A percentile compares a stretch with the other conserved stretches of the same genome.
Conservation (phyloP, 352 stramenopile species). For the Peronospora tabacina region DNA sequence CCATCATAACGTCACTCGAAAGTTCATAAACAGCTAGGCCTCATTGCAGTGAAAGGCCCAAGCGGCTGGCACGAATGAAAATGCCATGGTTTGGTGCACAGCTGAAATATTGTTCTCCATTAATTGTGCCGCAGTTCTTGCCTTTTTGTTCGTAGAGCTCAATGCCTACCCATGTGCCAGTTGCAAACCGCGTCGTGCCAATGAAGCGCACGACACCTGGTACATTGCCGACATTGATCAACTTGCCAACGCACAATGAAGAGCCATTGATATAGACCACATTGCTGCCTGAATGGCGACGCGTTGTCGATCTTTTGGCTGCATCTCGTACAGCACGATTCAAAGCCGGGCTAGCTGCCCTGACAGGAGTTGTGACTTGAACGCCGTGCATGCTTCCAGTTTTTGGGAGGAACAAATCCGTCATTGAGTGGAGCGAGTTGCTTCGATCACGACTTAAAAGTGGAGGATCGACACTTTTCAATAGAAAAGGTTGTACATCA, state of each 20-base stretch:
- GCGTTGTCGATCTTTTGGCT: conserved; percentile 8
- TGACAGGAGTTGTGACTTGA: conserved; percentile 15
- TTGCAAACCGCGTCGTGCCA: conserved; percentile 51
- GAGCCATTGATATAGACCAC: conserved; percentile 38
- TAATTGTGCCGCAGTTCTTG: conserved; percentile 57
- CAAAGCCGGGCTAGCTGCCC: conserved; percentile 1
- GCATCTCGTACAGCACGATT: conserved; percentile 4
- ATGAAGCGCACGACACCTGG: conserved; percentile 62
- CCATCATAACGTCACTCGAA: conserved; percentile 21
- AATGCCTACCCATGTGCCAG: conserved; percentile 66
- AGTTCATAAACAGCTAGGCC: conserved; percentile 3
- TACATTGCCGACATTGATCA: conserved; percentile 47
- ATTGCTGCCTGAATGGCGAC: conserved; percentile 38
- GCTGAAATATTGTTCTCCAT: conserved; percentile 56
- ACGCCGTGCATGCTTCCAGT: conserved; percentile 15
- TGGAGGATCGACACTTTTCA: conserved; percentile 25
- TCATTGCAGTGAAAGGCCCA: conserved; percentile 35
- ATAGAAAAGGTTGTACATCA: conserved; percentile 14
- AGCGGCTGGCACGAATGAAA: conserved; percentile 56
- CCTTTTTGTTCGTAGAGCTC: conserved; percentile 52
- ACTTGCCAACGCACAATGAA: conserved; percentile 41
- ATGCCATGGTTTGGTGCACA: conserved; percentile 51
- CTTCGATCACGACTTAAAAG: conserved; percentile 32
- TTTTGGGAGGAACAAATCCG: conserved; percentile 32
- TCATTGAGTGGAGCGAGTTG: conserved; percentile 42